Percentiles rank a stretch among this genome's conserved stretches.
Conservation (phyloP, 2,329 filamentous ascomycete genomes). For the Neospermospora avenae region DNA sequence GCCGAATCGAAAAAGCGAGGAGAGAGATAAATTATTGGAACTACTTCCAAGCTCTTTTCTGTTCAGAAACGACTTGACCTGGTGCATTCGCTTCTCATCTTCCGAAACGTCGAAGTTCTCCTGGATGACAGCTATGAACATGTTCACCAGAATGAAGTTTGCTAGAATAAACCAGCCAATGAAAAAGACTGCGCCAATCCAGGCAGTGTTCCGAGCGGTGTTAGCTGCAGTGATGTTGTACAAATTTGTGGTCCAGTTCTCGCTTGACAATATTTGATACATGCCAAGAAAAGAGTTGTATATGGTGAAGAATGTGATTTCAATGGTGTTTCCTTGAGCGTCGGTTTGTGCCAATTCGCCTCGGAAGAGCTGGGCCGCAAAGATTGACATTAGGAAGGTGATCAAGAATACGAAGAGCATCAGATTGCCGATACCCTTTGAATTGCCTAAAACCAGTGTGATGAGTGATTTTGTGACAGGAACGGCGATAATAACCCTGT, state of each 20-base stretch:
- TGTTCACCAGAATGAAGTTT: constrained; percentile 95
- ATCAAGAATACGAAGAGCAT: constrained; percentile 96
- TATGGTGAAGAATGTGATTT: constrained; percentile 81
- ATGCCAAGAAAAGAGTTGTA: constrained; percentile 96
- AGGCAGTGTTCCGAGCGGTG: constrained; percentile 65
- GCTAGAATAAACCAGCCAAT: constrained; percentile 94
- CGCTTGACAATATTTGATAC: constrained; percentile 94
- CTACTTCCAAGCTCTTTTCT: constrained; percentile 77
- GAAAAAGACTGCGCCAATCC: constrained; percentile 89
- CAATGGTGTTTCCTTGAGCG: constrained; percentile 56
- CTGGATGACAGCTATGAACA: constrained; percentile 99
- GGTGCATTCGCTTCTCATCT: constrained; percentile 94
- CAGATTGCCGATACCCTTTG: constrained; percentile 86
- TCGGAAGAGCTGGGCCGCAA: constrained; percentile 89
- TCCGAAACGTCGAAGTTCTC: constrained; percentile 99
- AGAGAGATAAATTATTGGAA: constrained; percentile 71
- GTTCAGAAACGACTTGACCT: constrained; percentile 92
- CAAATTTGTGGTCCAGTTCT: constrained; percentile 89
- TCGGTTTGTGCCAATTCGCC: constrained; percentile 73
- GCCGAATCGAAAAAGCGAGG: constrained; percentile 64
- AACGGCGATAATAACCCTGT: constrained; percentile 86
- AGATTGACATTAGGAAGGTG: constrained; percentile 89
- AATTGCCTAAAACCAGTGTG: constrained; percentile 83
- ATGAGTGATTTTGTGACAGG: constrained; percentile 86
- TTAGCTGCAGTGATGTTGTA: constrained; percentile 77